A percentile compares a stretch with the other conserved stretches of the same genome.
Evolutionary conservation across 2,329 filamentous ascomycete genomes (phyloP).

Genomic region (Ophiostoma pallidulum): DNA sequence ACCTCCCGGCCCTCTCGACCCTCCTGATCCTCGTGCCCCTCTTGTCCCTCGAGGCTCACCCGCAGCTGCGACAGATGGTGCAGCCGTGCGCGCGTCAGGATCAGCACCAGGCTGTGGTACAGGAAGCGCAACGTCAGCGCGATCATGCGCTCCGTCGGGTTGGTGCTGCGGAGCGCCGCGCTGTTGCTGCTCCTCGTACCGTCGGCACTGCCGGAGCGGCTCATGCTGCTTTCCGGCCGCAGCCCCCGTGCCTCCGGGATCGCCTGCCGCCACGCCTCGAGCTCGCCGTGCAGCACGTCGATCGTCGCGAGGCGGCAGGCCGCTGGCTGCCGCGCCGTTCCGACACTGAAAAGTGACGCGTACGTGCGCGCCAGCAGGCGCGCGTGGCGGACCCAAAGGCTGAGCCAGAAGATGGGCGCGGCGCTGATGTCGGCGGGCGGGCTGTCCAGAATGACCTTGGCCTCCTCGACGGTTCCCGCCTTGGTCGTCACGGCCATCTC

Average conservation of each 20-base stretch:
- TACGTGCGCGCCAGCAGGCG: slow-evolving; percentile 23
- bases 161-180: slow-evolving; percentile 4
- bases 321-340: slow-evolving; percentile 19
- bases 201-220: background rate
- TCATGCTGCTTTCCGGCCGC: slow-evolving; percentile 8
- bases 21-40: no score
- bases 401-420: slow-evolving; percentile 20
- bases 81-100: slow-evolving; percentile 21
- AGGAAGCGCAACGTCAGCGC: slow-evolving; percentile 20
- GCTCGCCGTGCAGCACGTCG: slow-evolving; percentile 20
- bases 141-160: slow-evolving; percentile 8
- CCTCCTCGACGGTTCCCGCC: no score
- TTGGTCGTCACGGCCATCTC: no score
- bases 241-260: slow-evolving; percentile 15
- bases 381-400: slow-evolving; percentile 20
- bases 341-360: slow-evolving; percentile 23
- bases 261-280: slow-evolving; percentile 23
- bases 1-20: no score
- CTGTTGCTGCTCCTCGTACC: background rate
- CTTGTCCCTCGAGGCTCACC: no score
- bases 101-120: slow-evolving; percentile 22
- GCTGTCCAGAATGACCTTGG: no score
- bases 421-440: no score
- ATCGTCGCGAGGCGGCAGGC: slow-evolving; percentile 21
- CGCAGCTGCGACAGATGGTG: slow-evolving; percentile 6